phyloP scores from a whole-genome alignment of 2,329 filamentous ascomycete species.

The Davidsoniella neocaledoniae region DNA sequence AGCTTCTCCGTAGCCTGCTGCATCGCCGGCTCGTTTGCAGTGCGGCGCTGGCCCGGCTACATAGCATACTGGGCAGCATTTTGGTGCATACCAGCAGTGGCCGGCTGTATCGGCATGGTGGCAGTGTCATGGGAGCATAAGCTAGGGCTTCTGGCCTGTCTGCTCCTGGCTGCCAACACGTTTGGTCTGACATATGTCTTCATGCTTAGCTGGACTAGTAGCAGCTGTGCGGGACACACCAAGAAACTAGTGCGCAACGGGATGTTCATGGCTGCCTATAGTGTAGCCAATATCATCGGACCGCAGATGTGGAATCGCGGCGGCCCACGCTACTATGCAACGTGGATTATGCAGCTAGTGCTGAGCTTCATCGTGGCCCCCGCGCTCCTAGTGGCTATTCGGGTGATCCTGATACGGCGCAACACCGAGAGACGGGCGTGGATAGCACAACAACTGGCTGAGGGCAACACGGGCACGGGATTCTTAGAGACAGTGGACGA shows the following conservation, averaged over 20 bases:
- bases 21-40: conserved; percentile 13
- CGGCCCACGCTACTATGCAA: conserved; percentile 17
- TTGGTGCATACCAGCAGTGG: conserved; percentile 17
- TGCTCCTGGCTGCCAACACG: conserved; percentile 15
- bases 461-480: not conserved
- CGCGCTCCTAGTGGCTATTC: not conserved
- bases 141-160: conserved; percentile 16
- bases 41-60: conserved; percentile 13
- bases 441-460: not conserved
- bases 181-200: conserved; percentile 16
- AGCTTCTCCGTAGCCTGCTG: conserved; percentile 1
- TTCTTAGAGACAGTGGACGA: not conserved
- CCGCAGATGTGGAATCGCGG: conserved; percentile 21
- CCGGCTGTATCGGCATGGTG: conserved; percentile 18
- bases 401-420: not conserved
- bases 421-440: not conserved
- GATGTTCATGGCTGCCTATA: conserved; percentile 23
- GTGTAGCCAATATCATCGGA: conserved; percentile 21
- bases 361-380: conserved; percentile 8
- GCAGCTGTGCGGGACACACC: conserved; percentile 22
- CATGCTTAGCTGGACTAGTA: conserved; percentile 22
- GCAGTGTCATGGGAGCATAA: conserved; percentile 17
- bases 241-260: conserved; percentile 27
- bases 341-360: conserved; percentile 17
- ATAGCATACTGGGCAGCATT: conserved; percentile 15